A percentile compares a stretch with the other conserved stretches of the same genome.
Conservation (phyloP, 441 rosid species). For the Erodium chrysanthum region DNA sequence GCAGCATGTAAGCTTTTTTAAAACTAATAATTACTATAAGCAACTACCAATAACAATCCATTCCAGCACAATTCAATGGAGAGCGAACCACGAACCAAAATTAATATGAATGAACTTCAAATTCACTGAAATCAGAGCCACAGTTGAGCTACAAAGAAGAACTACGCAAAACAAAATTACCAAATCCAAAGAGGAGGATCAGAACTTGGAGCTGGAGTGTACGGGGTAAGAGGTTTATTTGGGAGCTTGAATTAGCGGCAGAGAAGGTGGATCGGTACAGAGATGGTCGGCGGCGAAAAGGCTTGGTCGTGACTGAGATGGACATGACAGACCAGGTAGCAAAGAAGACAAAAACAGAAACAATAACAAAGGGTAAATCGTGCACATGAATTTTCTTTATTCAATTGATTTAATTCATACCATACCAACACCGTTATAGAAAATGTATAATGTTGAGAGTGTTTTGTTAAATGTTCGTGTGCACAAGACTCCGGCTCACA, state of each 20-base stretch:
- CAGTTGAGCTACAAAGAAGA: background rate
- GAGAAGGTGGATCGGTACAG: background rate
- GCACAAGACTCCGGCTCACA: no score
- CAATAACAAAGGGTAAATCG: no score
- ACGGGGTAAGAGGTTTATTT: background rate
- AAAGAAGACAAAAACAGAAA: background rate
- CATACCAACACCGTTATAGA: no score
- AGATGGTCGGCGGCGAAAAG: background rate
- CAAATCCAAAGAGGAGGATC: background rate
- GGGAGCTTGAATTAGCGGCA: background rate
- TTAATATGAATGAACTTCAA: background rate
- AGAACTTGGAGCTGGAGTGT: background rate
- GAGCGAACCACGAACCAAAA: background rate
- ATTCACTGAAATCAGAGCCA: background rate
- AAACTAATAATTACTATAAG: background rate
- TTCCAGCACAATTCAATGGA: background rate
- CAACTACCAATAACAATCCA: background rate
- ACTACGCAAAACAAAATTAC: background rate
- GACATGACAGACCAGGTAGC: background rate
- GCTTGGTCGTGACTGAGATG: background rate
- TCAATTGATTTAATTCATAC: no score
- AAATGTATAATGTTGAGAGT: no score
- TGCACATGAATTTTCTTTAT: background rate
- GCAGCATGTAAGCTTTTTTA: background rate
- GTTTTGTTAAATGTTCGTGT: no score